phyloP scores from a whole-genome alignment of 2,329 filamentous ascomycete genomes.

The Microdochium paspali region DNA sequence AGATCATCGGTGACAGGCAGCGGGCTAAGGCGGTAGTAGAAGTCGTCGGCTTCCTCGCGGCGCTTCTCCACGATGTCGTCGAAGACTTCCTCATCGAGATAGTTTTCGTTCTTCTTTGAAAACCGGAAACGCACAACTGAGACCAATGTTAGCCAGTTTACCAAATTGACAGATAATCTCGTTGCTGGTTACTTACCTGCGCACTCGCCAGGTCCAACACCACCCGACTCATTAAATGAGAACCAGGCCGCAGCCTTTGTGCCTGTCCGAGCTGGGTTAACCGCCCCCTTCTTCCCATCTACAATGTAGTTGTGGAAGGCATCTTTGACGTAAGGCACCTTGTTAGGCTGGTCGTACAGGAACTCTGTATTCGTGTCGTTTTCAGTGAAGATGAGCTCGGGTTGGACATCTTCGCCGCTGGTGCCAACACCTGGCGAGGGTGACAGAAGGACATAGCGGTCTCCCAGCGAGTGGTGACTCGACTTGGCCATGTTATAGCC shows the following conservation, averaged over 20 bases:
- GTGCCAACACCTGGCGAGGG: conserved; percentile 80
- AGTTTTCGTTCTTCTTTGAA: conserved; percentile 64
- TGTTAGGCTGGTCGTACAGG: conserved; percentile 72
- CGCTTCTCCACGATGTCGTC: conserved; percentile 84
- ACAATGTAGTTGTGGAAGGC: conserved; percentile 88
- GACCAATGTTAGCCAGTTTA: conserved; percentile 6
- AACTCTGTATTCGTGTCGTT: conserved; percentile 83
- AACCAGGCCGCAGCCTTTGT: conserved; percentile 93
- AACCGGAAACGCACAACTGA: conserved; percentile 83
- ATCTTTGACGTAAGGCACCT: conserved; percentile 82
- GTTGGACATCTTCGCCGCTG: conserved; percentile 74
- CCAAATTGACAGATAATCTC: not conserved
- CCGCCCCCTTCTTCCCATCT: conserved; percentile 65
- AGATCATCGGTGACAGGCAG: conserved; percentile 89
- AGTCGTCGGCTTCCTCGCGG: conserved; percentile 86
- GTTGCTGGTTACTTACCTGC: conserved; percentile 59
- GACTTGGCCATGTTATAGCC: conserved; percentile 63
- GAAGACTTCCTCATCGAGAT: conserved; percentile 86
- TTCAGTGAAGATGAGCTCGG: conserved; percentile 82
- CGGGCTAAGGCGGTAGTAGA: conserved; percentile 88
- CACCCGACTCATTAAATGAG: conserved; percentile 80
- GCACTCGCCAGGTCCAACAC: conserved; percentile 82
- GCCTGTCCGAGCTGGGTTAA: conserved; percentile 72
- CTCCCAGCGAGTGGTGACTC: conserved; percentile 71
- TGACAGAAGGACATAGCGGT: conserved; percentile 75